Percentiles rank a stretch among this genome's conserved stretches.
These are phyloP conservation scores for Microcyclospora pomicola DNA, from an alignment of 2,329 filamentous ascomycete species.

Conservation along the genomic window DNA sequence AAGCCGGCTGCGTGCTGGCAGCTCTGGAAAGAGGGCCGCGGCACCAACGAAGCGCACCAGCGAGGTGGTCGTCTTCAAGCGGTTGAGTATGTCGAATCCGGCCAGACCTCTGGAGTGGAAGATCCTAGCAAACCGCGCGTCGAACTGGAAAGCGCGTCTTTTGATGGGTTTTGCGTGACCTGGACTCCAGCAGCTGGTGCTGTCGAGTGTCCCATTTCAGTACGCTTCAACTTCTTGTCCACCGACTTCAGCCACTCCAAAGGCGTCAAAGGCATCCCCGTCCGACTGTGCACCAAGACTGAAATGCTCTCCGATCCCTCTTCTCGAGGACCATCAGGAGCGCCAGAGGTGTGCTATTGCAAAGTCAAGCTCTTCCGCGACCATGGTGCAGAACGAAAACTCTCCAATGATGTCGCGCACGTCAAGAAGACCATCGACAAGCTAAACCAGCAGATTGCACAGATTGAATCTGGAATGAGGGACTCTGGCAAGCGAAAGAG, in stretches of 20 bases:
- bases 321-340: slow-evolving; percentile 27
- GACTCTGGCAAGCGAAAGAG: slow-evolving; percentile 48
- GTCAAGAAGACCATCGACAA: slow-evolving; percentile 97
- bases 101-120: slow-evolving; percentile 40
- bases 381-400: slow-evolving; percentile 85
- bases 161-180: slow-evolving; percentile 83
- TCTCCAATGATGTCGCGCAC: slow-evolving; percentile 87
- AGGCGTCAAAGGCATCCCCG: slow-evolving; percentile 93
- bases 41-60: slow-evolving; percentile 91
- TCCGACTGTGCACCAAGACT: slow-evolving; percentile 84
- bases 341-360: slow-evolving; percentile 70
- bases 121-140: slow-evolving; percentile 32
- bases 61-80: slow-evolving; percentile 83
- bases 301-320: slow-evolving; percentile 38
- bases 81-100: slow-evolving; percentile 75
- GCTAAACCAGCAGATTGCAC: slow-evolving; percentile 80
- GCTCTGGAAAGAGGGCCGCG: slow-evolving; percentile 89
- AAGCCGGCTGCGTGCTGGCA: slow-evolving; percentile 77
- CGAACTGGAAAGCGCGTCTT: slow-evolving; percentile 52
- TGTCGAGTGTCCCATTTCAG: slow-evolving; percentile 72
- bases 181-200: slow-evolving; percentile 58
- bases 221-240: slow-evolving; percentile 95
- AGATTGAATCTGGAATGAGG: slow-evolving; percentile 49
- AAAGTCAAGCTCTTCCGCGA: slow-evolving; percentile 96
- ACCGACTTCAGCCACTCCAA: slow-evolving; percentile 99